Base-by-base conservation (phyloP, 495 filamentous ascomycete species). In the Annulohypoxylon maeteangense region DNA sequence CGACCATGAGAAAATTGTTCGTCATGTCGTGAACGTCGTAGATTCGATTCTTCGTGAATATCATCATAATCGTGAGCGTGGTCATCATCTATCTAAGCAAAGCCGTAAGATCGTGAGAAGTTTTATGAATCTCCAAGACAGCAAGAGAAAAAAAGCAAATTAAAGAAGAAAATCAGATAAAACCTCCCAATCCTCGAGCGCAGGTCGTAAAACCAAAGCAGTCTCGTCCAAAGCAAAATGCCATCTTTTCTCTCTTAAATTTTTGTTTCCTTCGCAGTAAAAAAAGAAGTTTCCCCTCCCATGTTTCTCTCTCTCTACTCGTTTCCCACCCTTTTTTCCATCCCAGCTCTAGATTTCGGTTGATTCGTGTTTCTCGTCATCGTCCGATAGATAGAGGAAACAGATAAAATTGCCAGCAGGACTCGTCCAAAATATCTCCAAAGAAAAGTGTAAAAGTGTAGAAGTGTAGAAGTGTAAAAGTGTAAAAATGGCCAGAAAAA, bases 1-100 rank as follows among this genome's bases (percentile, higher is more conserved):
- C 69, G 69, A 67, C 58, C 36, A 51, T 72, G 60, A 72, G 31
- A 14, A 38, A 38, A n/a, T 57, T 40, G 58, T 66, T 73, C 61
- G 20, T 69, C 65, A 65, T 68, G 70, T 66, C 65, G 65, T 68
- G 56, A 64, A 73, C 65, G 61, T 73, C 70, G 70, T 73, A 58
- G 68, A 65, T 68, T 73, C 61, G 65, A 73, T 68, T 68, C 65
- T 65, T 73, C 68, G 64, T 72, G 53, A 72, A 48, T 72, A 73
- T 68, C 63, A 58, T 71, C 44, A 60, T 59, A 51, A 65, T 64
- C 62, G 25, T 70, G 44, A 29, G 66, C 27, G 45, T 64, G 29
- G 22, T 64, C 47, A 38, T 70, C 68, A 70, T 71, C 65, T 70
- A 68, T 73, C 70, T 73, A 64, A 23, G 11, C 7, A 32, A 25